Conservation (phyloP, 176 grass and related monocot genomes). For the maize (Zea mays) region DNA sequence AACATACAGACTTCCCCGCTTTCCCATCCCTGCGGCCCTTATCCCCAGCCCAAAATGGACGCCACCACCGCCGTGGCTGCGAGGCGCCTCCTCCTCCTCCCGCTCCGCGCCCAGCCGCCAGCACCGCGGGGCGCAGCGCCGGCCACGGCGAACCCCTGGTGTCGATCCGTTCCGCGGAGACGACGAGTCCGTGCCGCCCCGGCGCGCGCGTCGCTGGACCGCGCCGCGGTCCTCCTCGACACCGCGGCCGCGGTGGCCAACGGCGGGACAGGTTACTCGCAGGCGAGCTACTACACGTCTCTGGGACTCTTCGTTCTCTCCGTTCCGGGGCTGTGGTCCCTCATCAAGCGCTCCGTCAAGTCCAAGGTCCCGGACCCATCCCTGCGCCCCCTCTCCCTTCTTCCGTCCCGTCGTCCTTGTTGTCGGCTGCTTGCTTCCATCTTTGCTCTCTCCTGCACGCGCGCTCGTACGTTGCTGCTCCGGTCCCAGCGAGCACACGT, state of each 20-base stretch:
- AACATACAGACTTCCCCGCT: neutral
- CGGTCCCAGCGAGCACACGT: neutral
- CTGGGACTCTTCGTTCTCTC: constrained; percentile 98
- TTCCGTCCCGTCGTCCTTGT: neutral
- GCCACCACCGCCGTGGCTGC: constrained; percentile 22
- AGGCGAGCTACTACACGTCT: constrained; percentile 95
- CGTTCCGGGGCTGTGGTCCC: constrained; percentile 92
- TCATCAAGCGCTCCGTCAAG: constrained; percentile 99
- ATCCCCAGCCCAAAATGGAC: constrained; percentile 22
- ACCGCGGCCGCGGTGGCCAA: constrained; percentile 37
- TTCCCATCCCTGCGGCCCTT: neutral
- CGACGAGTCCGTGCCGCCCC: neutral
- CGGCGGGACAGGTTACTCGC: constrained; percentile 72
- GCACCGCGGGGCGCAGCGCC: neutral
- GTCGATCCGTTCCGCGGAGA: neutral
- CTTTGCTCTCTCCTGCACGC: neutral
- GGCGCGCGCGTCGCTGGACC: constrained; percentile 54
- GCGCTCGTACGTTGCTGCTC: neutral
- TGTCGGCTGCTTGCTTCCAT: neutral
- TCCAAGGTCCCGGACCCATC: constrained; percentile 60
- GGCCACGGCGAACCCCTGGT: neutral
- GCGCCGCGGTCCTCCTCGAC: constrained; percentile 60
- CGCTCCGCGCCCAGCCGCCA: constrained; percentile 35
- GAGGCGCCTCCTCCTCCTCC: constrained; percentile 39
- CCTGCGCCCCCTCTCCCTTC: neutral